Conservation (phyloP, 805 yeast species). For the Candida glaebosa region DNA sequence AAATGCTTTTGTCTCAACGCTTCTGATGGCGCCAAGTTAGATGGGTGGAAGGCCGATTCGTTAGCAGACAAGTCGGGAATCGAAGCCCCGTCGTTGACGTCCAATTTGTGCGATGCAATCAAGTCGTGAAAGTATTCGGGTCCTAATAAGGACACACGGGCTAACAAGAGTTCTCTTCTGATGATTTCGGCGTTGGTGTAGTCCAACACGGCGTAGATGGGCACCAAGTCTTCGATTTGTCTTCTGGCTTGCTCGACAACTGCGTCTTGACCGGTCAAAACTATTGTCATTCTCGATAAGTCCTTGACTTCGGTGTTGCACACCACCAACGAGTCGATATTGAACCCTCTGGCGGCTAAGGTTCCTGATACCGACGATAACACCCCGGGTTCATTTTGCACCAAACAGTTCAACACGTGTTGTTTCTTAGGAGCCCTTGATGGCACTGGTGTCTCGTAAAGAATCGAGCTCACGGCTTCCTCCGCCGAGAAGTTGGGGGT, state of each 20-base stretch:
- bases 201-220: slow-evolving; percentile 96
- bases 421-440: slow-evolving; percentile 63
- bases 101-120: slow-evolving; percentile 73
- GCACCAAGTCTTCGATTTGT: slow-evolving; percentile 96
- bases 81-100: slow-evolving; percentile 34
- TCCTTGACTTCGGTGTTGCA: slow-evolving; percentile 96
- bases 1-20: slow-evolving; percentile 91
- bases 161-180: slow-evolving; percentile 84
- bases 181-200: slow-evolving; percentile 88
- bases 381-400: slow-evolving; percentile 98
- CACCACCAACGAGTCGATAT: slow-evolving; percentile 94
- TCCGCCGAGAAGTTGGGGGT: slow-evolving; percentile 96
- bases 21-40: slow-evolving; percentile 83
- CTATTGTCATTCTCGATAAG: slow-evolving; percentile 95
- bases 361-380: slow-evolving; percentile 90
- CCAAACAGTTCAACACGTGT: slow-evolving; percentile 94
- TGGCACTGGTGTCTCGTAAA: slow-evolving; percentile 83
- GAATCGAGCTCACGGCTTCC: slow-evolving; percentile 91
- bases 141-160: slow-evolving; percentile 89
- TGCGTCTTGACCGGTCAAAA: slow-evolving; percentile 89
- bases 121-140: slow-evolving; percentile 98
- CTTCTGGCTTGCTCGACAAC: slow-evolving; percentile 97
- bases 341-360: slow-evolving; percentile 96
- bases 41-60: slow-evolving; percentile 72
- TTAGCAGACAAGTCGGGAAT: slow-evolving; percentile 42